Conservation (phyloP, 2,329 filamentous ascomycete species). For the Verticillium tricorpus region DNA sequence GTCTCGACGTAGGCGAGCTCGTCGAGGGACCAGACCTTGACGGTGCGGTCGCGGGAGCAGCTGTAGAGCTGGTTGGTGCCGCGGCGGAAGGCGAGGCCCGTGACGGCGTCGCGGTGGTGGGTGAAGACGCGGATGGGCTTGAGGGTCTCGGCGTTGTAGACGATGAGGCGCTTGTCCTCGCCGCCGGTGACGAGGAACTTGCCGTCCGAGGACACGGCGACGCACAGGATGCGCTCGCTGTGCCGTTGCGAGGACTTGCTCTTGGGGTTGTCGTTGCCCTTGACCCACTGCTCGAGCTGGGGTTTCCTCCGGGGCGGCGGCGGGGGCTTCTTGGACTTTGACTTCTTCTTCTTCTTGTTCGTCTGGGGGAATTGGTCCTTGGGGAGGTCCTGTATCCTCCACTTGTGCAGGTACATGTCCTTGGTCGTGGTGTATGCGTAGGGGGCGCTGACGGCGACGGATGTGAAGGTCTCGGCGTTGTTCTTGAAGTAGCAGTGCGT, state of each 20-base stretch:
- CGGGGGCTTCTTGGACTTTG: conserved; percentile 50
- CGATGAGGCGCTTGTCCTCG: conserved; percentile 75
- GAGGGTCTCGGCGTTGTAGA: conserved; percentile 80
- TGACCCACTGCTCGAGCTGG: conserved; percentile 57
- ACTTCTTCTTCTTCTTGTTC: conserved; percentile 50
- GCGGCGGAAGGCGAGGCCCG: conserved; percentile 77
- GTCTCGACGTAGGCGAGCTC: conserved; percentile 94
- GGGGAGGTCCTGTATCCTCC: conserved; percentile 70
- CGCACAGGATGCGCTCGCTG: conserved; percentile 71
- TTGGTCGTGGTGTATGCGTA: conserved; percentile 87
- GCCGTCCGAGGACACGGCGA: conserved; percentile 85
- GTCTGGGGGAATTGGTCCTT: conserved; percentile 56
- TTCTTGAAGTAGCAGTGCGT: conserved; percentile 70
- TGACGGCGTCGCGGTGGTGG: conserved; percentile 88
- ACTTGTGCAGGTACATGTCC: conserved; percentile 81
- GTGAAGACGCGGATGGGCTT: conserved; percentile 77
- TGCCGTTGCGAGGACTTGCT: conserved; percentile 72
- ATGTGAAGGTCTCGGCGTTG: conserved; percentile 73
- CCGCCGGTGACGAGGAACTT: conserved; percentile 90
- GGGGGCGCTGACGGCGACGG: conserved; percentile 72
- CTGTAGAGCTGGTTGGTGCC: conserved; percentile 92
- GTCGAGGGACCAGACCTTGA: conserved; percentile 93
- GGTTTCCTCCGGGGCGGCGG: conserved; percentile 59
- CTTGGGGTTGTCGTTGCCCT: conserved; percentile 54
- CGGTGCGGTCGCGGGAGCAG: conserved; percentile 82